A percentile compares a stretch with the other conserved stretches of the same genome.
Conservation (phyloP, 129 eudicot genomes). For the Logfia minima region DNA sequence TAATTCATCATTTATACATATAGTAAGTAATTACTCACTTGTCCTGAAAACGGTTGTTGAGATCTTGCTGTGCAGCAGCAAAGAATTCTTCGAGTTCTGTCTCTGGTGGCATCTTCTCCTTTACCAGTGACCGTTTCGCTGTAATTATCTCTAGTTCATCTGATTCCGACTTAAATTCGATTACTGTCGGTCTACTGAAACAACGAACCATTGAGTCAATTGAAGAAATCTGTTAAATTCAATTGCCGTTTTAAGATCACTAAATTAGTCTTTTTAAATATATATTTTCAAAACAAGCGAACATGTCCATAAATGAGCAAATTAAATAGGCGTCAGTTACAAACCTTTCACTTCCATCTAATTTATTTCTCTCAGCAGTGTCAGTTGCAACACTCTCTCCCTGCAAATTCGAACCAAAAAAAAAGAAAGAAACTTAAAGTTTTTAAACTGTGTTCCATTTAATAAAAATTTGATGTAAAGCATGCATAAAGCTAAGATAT, state of each 20-base stretch:
- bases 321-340: neutral
- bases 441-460: too few relatives aligned
- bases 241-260: neutral
- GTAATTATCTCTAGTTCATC: conserved; percentile 61
- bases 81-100: conserved; percentile 78
- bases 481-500: neutral
- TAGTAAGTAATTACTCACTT: conserved; percentile 38
- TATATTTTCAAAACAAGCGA: neutral
- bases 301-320: neutral
- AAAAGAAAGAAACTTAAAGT: neutral
- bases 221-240: too few relatives aligned
- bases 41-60: conserved; percentile 51
- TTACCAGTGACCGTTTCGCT: neutral
- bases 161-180: conserved; percentile 35
- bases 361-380: conserved; percentile 30
- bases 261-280: neutral
- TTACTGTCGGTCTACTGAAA: conserved; percentile 35
- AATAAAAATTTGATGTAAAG: neutral
- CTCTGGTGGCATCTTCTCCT: conserved; percentile 24
- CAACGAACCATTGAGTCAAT: neutral
- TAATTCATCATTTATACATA: neutral
- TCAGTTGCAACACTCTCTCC: conserved; percentile 28
- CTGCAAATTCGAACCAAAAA: conserved; percentile 24
- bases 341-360: conserved; percentile 45
- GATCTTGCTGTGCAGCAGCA: conserved; percentile 51